Conservation (phyloP, 1,139 yeast species). For the Yamadazyma aaseri region DNA sequence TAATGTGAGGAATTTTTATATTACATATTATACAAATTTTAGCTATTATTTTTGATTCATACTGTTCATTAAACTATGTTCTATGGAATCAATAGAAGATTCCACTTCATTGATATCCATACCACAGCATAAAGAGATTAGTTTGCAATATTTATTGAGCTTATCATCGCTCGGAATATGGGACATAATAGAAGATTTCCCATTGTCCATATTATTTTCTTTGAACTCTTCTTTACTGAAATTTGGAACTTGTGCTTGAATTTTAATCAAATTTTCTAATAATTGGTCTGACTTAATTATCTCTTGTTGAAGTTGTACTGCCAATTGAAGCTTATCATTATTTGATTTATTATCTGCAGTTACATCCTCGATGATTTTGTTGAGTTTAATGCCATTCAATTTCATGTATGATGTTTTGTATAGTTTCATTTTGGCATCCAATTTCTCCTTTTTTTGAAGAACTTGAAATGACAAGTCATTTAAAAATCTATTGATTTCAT, state of each 20-base stretch:
- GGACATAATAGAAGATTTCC: constrained; percentile 23
- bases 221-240: constrained; percentile 15
- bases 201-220: constrained; percentile 14
- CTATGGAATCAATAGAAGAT: constrained; percentile 42
- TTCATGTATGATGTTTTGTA: constrained; percentile 18
- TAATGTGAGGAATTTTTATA: constrained; percentile 5
- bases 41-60: constrained; percentile 10
- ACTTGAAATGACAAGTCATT: constrained; percentile 43
- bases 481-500: constrained; percentile 39
- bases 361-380: background rate
- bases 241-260: constrained; percentile 27
- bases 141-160: constrained; percentile 41
- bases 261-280: constrained; percentile 17
- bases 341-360: background rate
- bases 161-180: constrained; percentile 34
- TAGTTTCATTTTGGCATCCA: constrained; percentile 18
- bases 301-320: constrained; percentile 23
- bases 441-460: constrained; percentile 34
- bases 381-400: constrained; percentile 3
- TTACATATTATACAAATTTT: constrained; percentile 10
- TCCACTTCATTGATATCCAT: constrained; percentile 45
- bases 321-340: constrained; percentile 18
- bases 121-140: constrained; percentile 46
- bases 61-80: constrained; percentile 29
- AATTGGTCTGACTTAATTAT: constrained; percentile 22